These are phyloP conservation scores for Tulasnella sp. DNA, from an alignment of 768 basidiomycete species.

Conservation along the genomic window DNA sequence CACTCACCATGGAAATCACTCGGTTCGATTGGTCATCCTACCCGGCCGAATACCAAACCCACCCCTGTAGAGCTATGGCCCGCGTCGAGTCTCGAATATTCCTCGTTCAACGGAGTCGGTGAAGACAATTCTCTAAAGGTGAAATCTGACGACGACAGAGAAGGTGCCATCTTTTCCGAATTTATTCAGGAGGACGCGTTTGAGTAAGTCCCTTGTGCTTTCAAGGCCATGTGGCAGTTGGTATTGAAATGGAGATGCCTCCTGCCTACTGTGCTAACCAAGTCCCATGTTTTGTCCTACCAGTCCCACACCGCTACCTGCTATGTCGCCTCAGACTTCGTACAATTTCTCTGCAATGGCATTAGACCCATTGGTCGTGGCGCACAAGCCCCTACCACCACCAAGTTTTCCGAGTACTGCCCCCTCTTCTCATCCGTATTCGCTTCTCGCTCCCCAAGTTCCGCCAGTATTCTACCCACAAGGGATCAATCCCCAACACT, in stretches of 20 bases:
- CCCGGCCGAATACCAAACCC: neutral
- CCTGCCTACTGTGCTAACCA: neutral
- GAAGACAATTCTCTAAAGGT: neutral
- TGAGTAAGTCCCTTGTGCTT: neutral
- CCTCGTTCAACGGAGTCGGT: neutral
- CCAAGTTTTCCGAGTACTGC: neutral
- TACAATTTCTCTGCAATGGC: neutral
- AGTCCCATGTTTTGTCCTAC: neutral
- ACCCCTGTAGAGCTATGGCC: neutral
- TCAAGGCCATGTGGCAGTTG: neutral
- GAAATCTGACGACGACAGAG: conserved; percentile 5
- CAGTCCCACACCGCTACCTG: conserved; percentile 10
- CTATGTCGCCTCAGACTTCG: neutral
- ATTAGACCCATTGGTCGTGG: neutral
- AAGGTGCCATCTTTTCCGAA: neutral
- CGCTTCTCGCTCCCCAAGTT: neutral
- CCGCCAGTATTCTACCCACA: neutral
- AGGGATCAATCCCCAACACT: neutral
- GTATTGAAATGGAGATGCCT: neutral
- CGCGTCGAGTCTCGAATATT: neutral
- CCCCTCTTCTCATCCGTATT: neutral
- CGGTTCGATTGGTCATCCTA: neutral
- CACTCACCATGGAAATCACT: neutral
- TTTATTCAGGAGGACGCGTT: conserved; percentile 12
- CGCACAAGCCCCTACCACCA: neutral